phyloP scores from a whole-genome alignment of 73 alveolate species.

The Effrenium voratum region DNA sequence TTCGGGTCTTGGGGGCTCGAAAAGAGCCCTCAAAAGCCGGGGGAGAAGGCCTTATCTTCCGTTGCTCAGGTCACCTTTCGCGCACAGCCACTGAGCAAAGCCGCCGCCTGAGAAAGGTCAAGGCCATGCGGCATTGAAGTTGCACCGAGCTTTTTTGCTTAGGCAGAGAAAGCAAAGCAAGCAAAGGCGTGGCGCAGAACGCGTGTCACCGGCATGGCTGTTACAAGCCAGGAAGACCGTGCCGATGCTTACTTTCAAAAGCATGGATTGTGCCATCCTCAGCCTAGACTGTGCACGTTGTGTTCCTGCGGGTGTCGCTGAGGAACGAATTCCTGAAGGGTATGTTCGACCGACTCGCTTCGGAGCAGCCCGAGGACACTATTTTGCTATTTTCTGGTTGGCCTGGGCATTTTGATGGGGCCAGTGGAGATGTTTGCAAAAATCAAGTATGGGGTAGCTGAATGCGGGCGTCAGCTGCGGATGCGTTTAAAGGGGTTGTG shows the following conservation, averaged over 20 bases:
- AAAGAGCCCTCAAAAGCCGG: no score
- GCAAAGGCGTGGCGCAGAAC: neutral
- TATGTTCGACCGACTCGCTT: neutral
- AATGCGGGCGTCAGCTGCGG: no score
- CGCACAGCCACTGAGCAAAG: no score
- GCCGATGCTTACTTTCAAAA: neutral
- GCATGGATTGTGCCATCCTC: neutral
- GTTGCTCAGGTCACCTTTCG: no score
- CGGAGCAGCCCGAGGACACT: constrained; percentile 13
- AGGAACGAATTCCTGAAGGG: neutral
- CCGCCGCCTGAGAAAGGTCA: constrained; percentile 11
- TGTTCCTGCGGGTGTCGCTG: no score
- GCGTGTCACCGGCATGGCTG: neutral
- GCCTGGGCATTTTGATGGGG: neutral
- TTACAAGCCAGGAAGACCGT: neutral
- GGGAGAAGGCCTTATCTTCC: no score
- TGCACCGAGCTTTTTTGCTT: neutral
- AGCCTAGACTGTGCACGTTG: neutral
- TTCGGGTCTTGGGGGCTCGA: no score
- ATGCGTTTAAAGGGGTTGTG: no score
- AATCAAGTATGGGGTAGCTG: neutral
- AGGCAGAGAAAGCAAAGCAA: neutral
- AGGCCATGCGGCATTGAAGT: neutral
- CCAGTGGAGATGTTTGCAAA: neutral
- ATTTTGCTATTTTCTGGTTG: neutral